These are phyloP conservation scores for Lactuca saligna DNA, from an alignment of 129 eudicot species.

Conservation along the genomic window DNA sequence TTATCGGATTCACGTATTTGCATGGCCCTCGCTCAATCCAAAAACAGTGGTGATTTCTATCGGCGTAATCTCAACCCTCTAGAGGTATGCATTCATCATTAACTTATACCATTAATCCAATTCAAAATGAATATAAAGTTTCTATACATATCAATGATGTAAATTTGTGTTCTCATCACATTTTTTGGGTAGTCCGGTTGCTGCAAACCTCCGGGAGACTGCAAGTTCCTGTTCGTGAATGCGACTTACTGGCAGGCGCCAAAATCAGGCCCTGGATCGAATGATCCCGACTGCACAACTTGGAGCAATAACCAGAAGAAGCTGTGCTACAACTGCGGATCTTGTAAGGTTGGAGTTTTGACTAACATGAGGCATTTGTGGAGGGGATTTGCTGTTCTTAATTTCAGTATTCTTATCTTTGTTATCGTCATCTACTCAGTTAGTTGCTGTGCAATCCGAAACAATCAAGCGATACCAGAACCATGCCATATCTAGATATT, in stretches of 20 bases:
- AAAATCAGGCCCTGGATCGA: constrained; percentile 29
- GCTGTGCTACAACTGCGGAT: constrained; percentile 64
- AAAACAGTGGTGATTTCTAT: constrained; percentile 30
- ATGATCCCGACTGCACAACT: constrained; percentile 50
- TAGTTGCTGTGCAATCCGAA: constrained; percentile 64
- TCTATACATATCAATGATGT: no score
- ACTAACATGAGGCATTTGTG: constrained; percentile 55
- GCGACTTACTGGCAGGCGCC: constrained; percentile 54
- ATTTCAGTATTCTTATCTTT: constrained; percentile 36
- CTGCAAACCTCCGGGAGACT: constrained; percentile 62
- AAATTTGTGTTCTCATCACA: no score
- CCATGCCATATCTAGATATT: constrained; percentile 24
- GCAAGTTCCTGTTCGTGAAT: constrained; percentile 40
- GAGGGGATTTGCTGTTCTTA: constrained; percentile 49
- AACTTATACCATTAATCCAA: no score
- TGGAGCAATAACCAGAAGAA: constrained; percentile 61
- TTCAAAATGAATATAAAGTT: no score
- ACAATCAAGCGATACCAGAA: constrained; percentile 35
- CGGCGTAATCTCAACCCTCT: constrained; percentile 25
- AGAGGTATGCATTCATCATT: constrained; percentile 41
- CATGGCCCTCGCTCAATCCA: constrained; percentile 15
- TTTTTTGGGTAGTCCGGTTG: constrained; percentile 53
- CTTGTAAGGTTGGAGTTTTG: constrained; percentile 63
- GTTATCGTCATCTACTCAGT: constrained; percentile 48
- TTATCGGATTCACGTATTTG: constrained; percentile 48